These are phyloP conservation scores for Lunularia cruciata DNA, from an alignment of 225 moss, liverwort and hornwort genomes.

Conservation along the genomic window DNA sequence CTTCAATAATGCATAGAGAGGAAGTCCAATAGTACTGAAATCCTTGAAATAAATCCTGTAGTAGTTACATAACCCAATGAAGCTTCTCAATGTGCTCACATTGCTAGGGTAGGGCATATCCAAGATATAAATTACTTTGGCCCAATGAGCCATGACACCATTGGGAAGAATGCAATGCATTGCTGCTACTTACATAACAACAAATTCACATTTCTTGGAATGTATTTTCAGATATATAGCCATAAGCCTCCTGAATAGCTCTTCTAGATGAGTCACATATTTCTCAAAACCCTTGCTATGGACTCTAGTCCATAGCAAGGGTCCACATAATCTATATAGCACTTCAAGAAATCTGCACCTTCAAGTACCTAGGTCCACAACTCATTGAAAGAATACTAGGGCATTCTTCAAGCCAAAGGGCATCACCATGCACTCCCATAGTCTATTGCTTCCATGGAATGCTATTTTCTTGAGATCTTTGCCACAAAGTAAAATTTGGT, in stretches of 20 bases:
- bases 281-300: too few species aligned
- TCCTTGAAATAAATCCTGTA: slow-evolving; percentile 15
- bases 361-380: too few species aligned
- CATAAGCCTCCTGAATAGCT: too few species aligned
- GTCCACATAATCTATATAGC: too few species aligned
- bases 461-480: slow-evolving; percentile 15
- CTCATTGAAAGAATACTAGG: too few species aligned
- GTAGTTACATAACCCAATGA: slow-evolving; percentile 12
- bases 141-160: slow-evolving; percentile 10
- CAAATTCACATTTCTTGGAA: slow-evolving; percentile 17
- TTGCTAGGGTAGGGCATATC: slow-evolving; percentile 2
- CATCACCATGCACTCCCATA: slow-evolving; percentile 25
- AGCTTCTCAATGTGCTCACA: neutral
- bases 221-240: too few species aligned
- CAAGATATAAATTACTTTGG: slow-evolving; percentile 14
- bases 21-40: neutral
- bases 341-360: neutral
- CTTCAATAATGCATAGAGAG: slow-evolving; percentile 1
- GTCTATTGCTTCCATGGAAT: slow-evolving; percentile 16
- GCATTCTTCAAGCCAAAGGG: slow-evolving; percentile 14
- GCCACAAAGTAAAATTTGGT: slow-evolving; percentile 10
- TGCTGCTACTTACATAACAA: neutral
- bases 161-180: slow-evolving; percentile 1
- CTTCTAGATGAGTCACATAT: too few species aligned
- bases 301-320: too few species aligned